Conservation (phyloP, 441 rosid genomes). For the Arabidopsis lyrata region DNA sequence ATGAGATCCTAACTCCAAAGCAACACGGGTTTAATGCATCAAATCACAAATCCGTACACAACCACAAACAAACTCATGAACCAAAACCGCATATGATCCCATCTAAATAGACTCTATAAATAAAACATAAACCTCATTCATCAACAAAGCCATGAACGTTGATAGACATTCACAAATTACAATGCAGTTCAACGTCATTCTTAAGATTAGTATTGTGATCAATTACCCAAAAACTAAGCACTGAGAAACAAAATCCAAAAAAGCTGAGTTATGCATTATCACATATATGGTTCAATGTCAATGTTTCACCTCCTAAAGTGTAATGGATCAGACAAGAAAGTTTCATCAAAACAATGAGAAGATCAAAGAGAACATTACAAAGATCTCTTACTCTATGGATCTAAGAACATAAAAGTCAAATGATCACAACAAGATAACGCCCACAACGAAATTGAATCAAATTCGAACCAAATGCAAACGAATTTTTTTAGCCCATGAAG, state of each 20-base stretch:
- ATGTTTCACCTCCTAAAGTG: background rate
- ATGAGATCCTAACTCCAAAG: no score
- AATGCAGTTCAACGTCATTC: background rate
- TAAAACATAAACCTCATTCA: background rate
- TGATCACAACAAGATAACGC: no score
- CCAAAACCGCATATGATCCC: background rate
- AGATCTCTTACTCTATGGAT: no score
- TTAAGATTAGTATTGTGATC: background rate
- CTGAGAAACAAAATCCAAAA: slow-evolving; percentile 1
- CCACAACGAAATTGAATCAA: no score
- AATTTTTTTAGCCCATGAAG: background rate
- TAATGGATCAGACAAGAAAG: background rate
- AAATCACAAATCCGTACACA: no score
- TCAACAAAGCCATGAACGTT: slow-evolving; percentile 9
- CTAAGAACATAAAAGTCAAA: no score
- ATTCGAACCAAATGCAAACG: no score
- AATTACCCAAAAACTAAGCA: background rate
- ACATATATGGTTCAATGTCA: no score
- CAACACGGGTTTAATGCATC: no score
- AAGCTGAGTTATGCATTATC: no score
- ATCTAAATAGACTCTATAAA: background rate
- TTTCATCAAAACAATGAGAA: no score
- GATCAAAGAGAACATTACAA: no score
- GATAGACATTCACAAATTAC: background rate
- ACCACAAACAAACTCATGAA: background rate